Evolutionary conservation across 1,139 yeast species (phyloP).

Genomic region (Candida glucosophila): DNA sequence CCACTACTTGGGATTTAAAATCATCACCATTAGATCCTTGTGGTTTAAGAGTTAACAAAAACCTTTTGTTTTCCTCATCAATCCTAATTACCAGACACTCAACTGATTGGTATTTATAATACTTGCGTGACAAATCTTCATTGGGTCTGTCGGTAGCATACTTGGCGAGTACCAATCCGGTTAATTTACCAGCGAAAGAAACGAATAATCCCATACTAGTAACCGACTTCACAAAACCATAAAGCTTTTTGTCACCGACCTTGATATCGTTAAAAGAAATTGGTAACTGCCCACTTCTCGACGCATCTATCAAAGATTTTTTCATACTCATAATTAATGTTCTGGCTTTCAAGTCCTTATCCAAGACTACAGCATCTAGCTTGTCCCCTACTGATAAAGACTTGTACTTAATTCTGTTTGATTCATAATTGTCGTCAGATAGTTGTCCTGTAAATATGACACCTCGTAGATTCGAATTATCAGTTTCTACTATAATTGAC

Average conservation of each 20-base stretch:
- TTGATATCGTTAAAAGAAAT: conserved; percentile 48
- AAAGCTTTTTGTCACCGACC: conserved; percentile 37
- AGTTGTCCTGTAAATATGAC: conserved; percentile 69
- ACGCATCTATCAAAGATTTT: conserved; percentile 58
- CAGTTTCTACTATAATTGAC: conserved; percentile 57
- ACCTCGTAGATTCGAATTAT: conserved; percentile 54
- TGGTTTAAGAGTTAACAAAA: conserved; percentile 52
- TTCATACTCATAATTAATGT: conserved; percentile 59
- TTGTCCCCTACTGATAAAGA: conserved; percentile 51
- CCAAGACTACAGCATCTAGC: conserved; percentile 56
- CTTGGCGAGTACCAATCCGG: conserved; percentile 77
- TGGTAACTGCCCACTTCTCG: conserved; percentile 49
- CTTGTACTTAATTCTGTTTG: conserved; percentile 56
- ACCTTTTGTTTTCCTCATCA: conserved; percentile 63
- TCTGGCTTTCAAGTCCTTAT: conserved; percentile 54
- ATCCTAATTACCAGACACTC: conserved; percentile 53
- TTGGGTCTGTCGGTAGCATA: conserved; percentile 52
- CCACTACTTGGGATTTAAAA: conserved; percentile 16
- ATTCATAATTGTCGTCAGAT: conserved; percentile 67
- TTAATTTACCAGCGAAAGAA: conserved; percentile 69
- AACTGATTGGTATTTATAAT: conserved; percentile 60
- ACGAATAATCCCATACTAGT: conserved; percentile 77
- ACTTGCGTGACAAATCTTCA: conserved; percentile 49
- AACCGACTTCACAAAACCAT: conserved; percentile 74
- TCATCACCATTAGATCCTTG: conserved; percentile 11